Percentiles rank a stretch among this genome's conserved stretches.
These are phyloP conservation scores for Suillus hirtellus DNA, from an alignment of 768 basidiomycete genomes.

Conservation along the genomic window DNA sequence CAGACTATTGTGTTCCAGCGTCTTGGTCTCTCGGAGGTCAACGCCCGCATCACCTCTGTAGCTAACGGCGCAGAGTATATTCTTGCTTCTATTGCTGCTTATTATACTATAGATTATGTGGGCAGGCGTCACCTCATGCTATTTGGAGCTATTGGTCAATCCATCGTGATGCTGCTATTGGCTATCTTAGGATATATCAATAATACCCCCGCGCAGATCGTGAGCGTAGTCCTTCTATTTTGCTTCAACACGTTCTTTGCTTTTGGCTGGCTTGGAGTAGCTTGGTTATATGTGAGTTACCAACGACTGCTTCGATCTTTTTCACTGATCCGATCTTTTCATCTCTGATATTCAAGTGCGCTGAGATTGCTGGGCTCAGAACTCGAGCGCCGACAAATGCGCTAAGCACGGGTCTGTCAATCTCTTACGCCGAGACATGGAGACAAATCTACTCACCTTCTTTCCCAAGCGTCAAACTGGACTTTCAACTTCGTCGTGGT, in stretches of 20 bases:
- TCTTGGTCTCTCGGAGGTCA: constrained; percentile 25
- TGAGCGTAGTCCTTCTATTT: constrained; percentile 30
- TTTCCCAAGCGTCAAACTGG: constrained; percentile 15
- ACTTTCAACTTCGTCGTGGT: constrained; percentile 18
- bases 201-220: constrained; percentile 24
- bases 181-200: constrained; percentile 26
- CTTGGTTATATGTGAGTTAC: constrained; percentile 32
- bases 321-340: background rate
- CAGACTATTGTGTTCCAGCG: constrained; percentile 18
- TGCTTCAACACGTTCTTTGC: constrained; percentile 40
- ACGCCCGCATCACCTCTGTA: constrained; percentile 32
- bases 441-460: background rate
- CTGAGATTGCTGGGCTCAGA: constrained; percentile 30
- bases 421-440: background rate
- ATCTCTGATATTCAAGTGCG: constrained; percentile 19
- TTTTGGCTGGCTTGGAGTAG: constrained; percentile 38
- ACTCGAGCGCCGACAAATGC: constrained; percentile 34
- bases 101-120: constrained; percentile 49
- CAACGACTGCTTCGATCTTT: background rate
- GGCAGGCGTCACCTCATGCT: constrained; percentile 49
- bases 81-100: constrained; percentile 48
- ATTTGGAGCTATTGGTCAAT: constrained; percentile 42
- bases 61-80: constrained; percentile 43
- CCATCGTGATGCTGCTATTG: constrained; percentile 31
- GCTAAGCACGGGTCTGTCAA: constrained; percentile 24